phyloP scores from a whole-genome alignment of 805 yeast species.

The Candida oleophila region DNA sequence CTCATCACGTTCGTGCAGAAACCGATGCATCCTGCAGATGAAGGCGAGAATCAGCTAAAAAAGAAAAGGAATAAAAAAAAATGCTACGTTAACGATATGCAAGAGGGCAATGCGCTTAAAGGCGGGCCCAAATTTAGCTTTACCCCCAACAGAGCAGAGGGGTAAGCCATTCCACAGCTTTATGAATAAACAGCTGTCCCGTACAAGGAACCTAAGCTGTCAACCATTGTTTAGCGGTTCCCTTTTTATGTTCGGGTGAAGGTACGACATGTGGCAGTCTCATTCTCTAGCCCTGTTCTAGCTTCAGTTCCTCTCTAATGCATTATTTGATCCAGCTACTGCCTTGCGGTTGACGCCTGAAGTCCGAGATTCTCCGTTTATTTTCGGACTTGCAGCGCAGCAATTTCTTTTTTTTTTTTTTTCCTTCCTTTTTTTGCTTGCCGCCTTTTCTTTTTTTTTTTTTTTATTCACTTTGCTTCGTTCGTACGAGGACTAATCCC shows the following conservation, averaged over 20 bases:
- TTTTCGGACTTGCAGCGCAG: background rate
- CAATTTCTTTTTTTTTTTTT: background rate
- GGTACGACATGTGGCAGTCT: too few relatives aligned
- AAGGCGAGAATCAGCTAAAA: background rate
- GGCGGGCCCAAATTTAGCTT: background rate
- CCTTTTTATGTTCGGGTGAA: too few relatives aligned
- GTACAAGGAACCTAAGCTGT: background rate
- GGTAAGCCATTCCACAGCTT: background rate
- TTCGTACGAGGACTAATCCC: background rate
- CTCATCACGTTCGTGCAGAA: background rate
- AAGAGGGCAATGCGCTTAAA: background rate
- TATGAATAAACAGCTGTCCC: background rate
- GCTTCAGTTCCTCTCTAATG: too few relatives aligned
- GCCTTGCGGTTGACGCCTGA: background rate
- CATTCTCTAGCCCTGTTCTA: too few relatives aligned
- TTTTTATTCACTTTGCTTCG: background rate
- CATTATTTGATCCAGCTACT: too few relatives aligned
- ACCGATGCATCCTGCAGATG: slow-evolving; percentile 2
- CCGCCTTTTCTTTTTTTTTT: background rate
- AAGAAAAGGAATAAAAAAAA: background rate
- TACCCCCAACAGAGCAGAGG: background rate
- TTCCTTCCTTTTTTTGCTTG: background rate
- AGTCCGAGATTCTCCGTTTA: background rate
- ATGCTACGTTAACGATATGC: background rate
- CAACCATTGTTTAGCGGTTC: too few relatives aligned